A percentile compares a stretch with the other conserved stretches of the same genome.
Evolutionary conservation across 1,284 basidiomycete species (phyloP).

Genomic region (Anthracocystis panici-leucophaei): DNA sequence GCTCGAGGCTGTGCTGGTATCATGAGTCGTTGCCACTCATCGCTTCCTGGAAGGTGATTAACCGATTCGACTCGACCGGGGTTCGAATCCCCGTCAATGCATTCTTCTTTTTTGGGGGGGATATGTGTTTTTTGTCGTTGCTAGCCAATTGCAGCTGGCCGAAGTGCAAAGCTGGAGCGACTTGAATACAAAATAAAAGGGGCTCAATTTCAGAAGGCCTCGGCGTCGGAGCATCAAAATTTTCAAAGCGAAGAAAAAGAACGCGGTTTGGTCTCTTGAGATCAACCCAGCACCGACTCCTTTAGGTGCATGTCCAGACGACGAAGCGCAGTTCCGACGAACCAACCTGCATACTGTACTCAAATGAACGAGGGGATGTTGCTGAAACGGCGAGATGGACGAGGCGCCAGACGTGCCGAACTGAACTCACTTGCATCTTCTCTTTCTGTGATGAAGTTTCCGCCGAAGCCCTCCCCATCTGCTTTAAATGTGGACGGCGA

Average conservation of each 20-base stretch:
- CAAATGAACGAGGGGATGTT: too few species aligned
- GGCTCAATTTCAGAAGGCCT: neutral
- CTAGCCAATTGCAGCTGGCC: neutral
- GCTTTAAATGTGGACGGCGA: too few species aligned
- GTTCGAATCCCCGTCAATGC: conserved; percentile 58
- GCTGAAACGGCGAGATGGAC: too few species aligned
- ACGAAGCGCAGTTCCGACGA: too few species aligned
- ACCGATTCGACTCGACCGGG: conserved; percentile 54
- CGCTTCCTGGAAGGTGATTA: conserved; percentile 16
- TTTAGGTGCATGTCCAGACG: too few species aligned
- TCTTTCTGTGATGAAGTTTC: too few species aligned
- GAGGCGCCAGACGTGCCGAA: too few species aligned
- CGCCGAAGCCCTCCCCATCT: too few species aligned
- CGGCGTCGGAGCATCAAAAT: conserved; percentile 22
- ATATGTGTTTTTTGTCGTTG: conserved; percentile 4
- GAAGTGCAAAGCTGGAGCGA: neutral
- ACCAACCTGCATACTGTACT: too few species aligned
- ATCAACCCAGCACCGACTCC: conserved; percentile 8
- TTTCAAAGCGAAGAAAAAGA: neutral
- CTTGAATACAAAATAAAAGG: neutral
- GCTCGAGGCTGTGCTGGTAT: conserved; percentile 15
- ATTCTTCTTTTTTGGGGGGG: conserved; percentile 17
- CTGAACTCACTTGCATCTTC: too few species aligned
- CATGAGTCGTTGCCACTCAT: conserved; percentile 55
- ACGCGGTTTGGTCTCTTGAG: conserved; percentile 4